These are phyloP conservation scores for Halenospora varia DNA, from an alignment of 495 filamentous ascomycete species.

Conservation along the genomic window DNA sequence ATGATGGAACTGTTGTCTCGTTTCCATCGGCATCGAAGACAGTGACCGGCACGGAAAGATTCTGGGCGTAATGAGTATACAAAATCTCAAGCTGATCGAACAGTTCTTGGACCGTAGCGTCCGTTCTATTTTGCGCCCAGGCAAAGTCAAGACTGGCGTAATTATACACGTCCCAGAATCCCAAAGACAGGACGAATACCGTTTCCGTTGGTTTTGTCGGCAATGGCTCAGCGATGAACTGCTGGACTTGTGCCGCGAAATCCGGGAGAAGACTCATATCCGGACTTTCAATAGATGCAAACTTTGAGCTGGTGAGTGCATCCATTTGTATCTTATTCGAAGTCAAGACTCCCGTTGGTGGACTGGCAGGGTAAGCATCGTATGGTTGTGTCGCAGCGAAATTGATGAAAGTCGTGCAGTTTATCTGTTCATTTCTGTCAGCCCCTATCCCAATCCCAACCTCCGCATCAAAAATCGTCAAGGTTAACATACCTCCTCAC, in stretches of 20 bases:
- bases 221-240: slow-evolving; percentile 31
- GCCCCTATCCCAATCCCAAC: neutral
- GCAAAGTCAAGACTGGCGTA: slow-evolving; percentile 36
- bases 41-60: slow-evolving; percentile 20
- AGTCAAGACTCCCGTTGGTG: slow-evolving; percentile 34
- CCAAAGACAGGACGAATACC: slow-evolving; percentile 41
- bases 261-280: slow-evolving; percentile 26
- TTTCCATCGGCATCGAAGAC: neutral
- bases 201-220: slow-evolving; percentile 27
- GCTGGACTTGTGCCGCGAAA: slow-evolving; percentile 35
- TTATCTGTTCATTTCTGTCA: slow-evolving; percentile 21
- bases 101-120: slow-evolving; percentile 23
- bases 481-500: slow-evolving; percentile 18
- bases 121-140: slow-evolving; percentile 28
- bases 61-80: slow-evolving; percentile 31
- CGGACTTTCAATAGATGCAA: slow-evolving; percentile 6
- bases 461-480: neutral
- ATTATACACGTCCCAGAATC: slow-evolving; percentile 46
- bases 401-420: slow-evolving; percentile 9
- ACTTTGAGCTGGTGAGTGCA: neutral
- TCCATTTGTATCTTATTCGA: slow-evolving; percentile 25
- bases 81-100: slow-evolving; percentile 39
- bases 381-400: slow-evolving; percentile 12
- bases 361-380: slow-evolving; percentile 21
- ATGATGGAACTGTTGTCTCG: neutral